Evolutionary conservation across 2,329 filamentous ascomycete genomes (phyloP).

Genomic region (Chaetothyriales sp.): DNA sequence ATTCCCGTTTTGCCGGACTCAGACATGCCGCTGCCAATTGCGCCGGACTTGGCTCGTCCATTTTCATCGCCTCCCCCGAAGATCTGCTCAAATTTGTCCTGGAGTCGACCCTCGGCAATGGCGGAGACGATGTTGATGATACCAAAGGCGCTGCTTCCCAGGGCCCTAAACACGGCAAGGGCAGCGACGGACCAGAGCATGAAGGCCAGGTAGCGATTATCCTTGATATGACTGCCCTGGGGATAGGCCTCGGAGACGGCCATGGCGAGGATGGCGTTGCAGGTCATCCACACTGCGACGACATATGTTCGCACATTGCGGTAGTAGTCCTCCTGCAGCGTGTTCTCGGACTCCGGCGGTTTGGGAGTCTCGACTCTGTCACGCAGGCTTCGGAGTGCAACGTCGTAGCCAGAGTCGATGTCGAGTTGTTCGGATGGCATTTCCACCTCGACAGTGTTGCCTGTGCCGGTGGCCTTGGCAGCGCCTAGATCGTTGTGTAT

Average conservation of each 20-base stretch:
- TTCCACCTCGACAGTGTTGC: slow-evolving; percentile 76
- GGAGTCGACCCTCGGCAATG: slow-evolving; percentile 73
- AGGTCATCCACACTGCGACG: slow-evolving; percentile 87
- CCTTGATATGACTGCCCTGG: slow-evolving; percentile 50
- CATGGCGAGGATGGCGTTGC: slow-evolving; percentile 89
- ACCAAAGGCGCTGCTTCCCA: slow-evolving; percentile 69
- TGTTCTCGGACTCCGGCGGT: slow-evolving; percentile 51
- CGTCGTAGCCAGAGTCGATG: slow-evolving; percentile 94
- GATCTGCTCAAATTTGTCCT: slow-evolving; percentile 25
- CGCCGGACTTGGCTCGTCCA: slow-evolving; percentile 1
- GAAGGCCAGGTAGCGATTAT: slow-evolving; percentile 80
- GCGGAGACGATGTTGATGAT: slow-evolving; percentile 73
- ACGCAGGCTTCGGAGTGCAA: slow-evolving; percentile 87
- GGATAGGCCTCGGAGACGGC: slow-evolving; percentile 76
- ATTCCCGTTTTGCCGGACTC: slow-evolving; percentile 13
- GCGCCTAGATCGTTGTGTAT: slow-evolving; percentile 83
- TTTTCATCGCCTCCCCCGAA: slow-evolving; percentile 18
- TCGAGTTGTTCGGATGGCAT: slow-evolving; percentile 98
- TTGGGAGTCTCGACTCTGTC: slow-evolving; percentile 73
- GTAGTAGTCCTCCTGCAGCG: slow-evolving; percentile 97
- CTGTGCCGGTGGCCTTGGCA: slow-evolving; percentile 49
- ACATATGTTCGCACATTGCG: slow-evolving; percentile 94
- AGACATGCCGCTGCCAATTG: slow-evolving; percentile 1
- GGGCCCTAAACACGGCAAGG: slow-evolving; percentile 73
- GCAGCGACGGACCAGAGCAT: slow-evolving; percentile 84